Conservation (phyloP, 768 basidiomycete genomes). For the Rossbeevera mucosa region DNA sequence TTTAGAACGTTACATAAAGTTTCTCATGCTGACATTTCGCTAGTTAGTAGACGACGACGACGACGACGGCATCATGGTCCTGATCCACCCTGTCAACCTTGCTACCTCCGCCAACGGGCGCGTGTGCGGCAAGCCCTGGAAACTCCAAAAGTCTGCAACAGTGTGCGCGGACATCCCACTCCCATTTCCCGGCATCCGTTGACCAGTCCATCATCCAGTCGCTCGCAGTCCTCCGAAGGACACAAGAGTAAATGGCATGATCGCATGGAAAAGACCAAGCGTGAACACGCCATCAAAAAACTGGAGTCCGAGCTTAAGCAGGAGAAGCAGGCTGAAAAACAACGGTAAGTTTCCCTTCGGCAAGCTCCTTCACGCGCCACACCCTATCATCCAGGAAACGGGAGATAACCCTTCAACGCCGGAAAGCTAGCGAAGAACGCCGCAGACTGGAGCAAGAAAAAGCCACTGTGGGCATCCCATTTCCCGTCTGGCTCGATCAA, state of each 20-base stretch:
- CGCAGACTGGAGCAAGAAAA: slow-evolving; percentile 45
- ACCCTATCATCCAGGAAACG: slow-evolving; percentile 45
- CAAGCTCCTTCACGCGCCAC: not conserved
- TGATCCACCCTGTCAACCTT: slow-evolving; percentile 31
- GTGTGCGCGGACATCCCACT: slow-evolving; percentile 35
- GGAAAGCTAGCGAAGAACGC: slow-evolving; percentile 69
- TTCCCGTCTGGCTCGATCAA: not conserved
- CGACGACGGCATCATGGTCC: not conserved
- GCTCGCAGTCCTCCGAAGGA: slow-evolving; percentile 61
- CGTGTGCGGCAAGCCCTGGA: slow-evolving; percentile 70
- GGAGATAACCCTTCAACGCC: slow-evolving; percentile 66
- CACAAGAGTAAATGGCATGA: slow-evolving; percentile 68
- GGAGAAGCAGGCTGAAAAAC: slow-evolving; percentile 66
- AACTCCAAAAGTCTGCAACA: slow-evolving; percentile 44
- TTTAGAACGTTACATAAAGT: slow-evolving; percentile 24
- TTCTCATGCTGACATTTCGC: slow-evolving; percentile 16
- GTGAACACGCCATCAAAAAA: slow-evolving; percentile 66
- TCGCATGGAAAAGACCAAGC: slow-evolving; percentile 65
- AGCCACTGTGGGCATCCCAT: slow-evolving; percentile 17
- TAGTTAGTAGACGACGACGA: not conserved
- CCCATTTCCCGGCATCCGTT: slow-evolving; percentile 3
- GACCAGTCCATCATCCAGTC: slow-evolving; percentile 37
- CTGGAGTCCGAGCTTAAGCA: slow-evolving; percentile 69
- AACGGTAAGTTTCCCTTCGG: slow-evolving; percentile 40
- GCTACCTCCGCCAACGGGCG: slow-evolving; percentile 62